These are phyloP conservation scores for Gynandropsis gynandra DNA, from an alignment of 345 rosid species.

Conservation along the genomic window DNA sequence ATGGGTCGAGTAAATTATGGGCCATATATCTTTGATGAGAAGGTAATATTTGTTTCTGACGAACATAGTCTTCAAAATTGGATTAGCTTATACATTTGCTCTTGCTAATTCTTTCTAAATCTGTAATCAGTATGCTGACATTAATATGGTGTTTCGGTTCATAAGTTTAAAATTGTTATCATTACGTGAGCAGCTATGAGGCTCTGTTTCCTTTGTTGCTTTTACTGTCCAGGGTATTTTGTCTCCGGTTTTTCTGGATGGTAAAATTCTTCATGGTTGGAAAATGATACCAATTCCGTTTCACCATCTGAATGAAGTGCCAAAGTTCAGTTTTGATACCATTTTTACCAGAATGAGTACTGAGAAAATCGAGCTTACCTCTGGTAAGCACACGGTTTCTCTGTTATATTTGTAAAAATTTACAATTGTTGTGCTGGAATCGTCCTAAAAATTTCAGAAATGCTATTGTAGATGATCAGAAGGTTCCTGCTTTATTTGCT, in stretches of 20 bases:
- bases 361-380: constrained; percentile 21
- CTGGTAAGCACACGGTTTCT: constrained; percentile 27
- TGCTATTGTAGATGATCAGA: constrained; percentile 39
- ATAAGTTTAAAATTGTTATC: too few species aligned
- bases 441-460: not conserved
- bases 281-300: constrained; percentile 72
- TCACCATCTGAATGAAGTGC: constrained; percentile 54
- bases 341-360: constrained; percentile 21
- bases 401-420: not conserved
- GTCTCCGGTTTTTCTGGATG: constrained; percentile 63
- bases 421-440: constrained; percentile 6
- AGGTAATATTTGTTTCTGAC: constrained; percentile 37
- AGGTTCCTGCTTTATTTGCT: constrained; percentile 59
- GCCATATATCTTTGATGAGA: constrained; percentile 60
- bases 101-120: not conserved
- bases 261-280: constrained; percentile 56
- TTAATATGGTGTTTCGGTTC: not conserved
- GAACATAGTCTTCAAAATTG: not conserved
- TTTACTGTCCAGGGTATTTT: constrained; percentile 56
- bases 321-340: constrained; percentile 33
- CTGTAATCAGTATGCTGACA: not conserved
- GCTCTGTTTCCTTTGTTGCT: constrained; percentile 6
- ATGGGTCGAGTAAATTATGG: constrained; percentile 93
- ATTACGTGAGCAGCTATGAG: not conserved
- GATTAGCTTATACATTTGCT: not conserved